Percentiles rank a stretch among this genome's conserved stretches.
phyloP scores from a whole-genome alignment of 768 basidiomycete species.

The Termitomyces eurrhizus region DNA sequence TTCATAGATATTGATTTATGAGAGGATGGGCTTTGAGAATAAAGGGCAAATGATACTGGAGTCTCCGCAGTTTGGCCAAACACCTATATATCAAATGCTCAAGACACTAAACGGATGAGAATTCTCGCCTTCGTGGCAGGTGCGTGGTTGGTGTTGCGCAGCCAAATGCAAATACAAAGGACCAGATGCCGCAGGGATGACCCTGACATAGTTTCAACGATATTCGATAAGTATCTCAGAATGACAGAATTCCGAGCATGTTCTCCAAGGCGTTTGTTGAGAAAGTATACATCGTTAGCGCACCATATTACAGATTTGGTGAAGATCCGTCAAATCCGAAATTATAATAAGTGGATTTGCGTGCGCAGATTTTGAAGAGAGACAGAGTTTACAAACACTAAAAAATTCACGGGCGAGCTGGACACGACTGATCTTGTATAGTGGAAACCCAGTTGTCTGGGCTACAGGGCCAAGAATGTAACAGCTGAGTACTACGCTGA shows the following conservation, averaged over 20 bases:
- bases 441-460: neutral
- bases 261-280: too few relatives aligned
- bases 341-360: neutral
- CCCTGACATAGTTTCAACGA: neutral
- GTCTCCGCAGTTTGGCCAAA: conserved; percentile 6
- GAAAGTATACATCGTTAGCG: too few relatives aligned
- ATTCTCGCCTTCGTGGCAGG: neutral
- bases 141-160: neutral
- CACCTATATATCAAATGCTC: conserved; percentile 17
- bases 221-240: too few relatives aligned
- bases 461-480: neutral
- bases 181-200: neutral
- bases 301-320: too few relatives aligned
- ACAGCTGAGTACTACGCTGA: conserved; percentile 1
- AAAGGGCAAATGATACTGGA: conserved; percentile 9
- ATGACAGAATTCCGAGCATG: too few relatives aligned
- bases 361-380: neutral
- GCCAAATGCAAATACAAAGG: too few relatives aligned
- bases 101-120: conserved; percentile 7
- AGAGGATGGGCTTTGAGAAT: conserved; percentile 17
- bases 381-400: too few relatives aligned
- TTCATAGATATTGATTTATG: conserved; percentile 12
- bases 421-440: neutral
- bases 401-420: neutral
- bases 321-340: too few relatives aligned